phyloP scores from a whole-genome alignment of 306 rosid species.

The Corylus americana region DNA sequence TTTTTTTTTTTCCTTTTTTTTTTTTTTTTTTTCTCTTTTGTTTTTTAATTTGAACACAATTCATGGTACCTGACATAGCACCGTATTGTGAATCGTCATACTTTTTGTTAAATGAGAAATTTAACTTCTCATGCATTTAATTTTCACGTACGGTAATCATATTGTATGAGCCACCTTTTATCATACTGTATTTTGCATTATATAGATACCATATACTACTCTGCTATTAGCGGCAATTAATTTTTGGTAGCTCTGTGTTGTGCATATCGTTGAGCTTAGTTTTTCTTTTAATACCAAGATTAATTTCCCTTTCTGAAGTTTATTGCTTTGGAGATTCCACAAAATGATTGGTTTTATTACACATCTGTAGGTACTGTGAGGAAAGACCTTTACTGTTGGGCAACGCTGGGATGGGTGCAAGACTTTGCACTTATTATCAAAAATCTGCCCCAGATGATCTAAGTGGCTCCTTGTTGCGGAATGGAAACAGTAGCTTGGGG shows the following conservation, averaged over 20 bases:
- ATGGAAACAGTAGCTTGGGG: conserved; percentile 63
- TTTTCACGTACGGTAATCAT: not conserved
- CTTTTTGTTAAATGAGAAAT: not conserved
- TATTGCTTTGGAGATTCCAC: conserved; percentile 11
- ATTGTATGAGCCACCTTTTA: not conserved
- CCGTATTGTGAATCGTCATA: not conserved
- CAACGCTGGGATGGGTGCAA: conserved; percentile 95
- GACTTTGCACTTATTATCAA: conserved; percentile 92
- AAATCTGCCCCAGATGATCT: conserved; percentile 86
- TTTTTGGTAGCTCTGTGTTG: not conserved
- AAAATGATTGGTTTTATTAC: conserved; percentile 25
- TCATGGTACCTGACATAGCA: not conserved
- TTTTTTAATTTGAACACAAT: too few relatives aligned
- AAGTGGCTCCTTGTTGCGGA: conserved; percentile 72
- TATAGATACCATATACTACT: not conserved
- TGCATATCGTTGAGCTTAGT: not conserved
- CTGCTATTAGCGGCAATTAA: conserved; percentile 2
- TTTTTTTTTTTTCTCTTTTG: too few relatives aligned
- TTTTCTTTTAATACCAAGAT: not conserved
- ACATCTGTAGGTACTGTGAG: conserved; percentile 79
- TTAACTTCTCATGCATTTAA: not conserved
- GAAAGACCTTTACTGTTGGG: conserved; percentile 95
- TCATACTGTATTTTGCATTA: not conserved
- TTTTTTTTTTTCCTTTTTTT: too few relatives aligned
- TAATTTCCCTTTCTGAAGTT: not conserved